Evolutionary conservation across 192 early-diverging fungal genomes (phyloP).

Genomic region (Tieghemiomyces parasiticus): DNA sequence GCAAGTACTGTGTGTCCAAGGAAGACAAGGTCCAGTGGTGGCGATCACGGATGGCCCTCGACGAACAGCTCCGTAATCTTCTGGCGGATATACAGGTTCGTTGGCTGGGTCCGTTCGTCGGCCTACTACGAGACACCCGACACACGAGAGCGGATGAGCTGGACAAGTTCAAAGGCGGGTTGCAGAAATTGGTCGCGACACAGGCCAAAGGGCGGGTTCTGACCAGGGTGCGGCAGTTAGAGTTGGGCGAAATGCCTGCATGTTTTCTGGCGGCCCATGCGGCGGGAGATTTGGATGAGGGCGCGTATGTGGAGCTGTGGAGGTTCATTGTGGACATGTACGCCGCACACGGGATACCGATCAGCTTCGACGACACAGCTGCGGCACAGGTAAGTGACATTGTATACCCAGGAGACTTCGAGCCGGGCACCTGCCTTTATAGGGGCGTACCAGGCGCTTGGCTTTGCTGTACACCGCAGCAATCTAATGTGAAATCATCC

Average conservation of each 20-base stretch:
- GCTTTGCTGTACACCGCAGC: no score
- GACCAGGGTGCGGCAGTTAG: constrained; percentile 33
- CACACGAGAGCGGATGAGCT: background rate
- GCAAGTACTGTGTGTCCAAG: constrained; percentile 27
- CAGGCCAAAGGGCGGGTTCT: constrained; percentile 16
- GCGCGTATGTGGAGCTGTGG: no score
- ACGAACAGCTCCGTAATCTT: constrained; percentile 45
- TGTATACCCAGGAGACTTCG: no score
- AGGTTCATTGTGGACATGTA: no score
- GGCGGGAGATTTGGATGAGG: no score
- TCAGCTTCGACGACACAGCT: constrained; percentile 41
- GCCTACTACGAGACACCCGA: constrained; percentile 19
- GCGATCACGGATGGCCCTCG: constrained; percentile 51
- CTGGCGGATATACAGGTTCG: constrained; percentile 48
- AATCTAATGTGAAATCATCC: no score
- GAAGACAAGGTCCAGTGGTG: constrained; percentile 73
- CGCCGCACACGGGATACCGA: constrained; percentile 28
- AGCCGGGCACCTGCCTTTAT: no score
- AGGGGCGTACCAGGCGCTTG: no score
- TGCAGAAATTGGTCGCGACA: constrained; percentile 16
- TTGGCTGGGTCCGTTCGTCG: constrained; percentile 81
- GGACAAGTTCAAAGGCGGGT: constrained; percentile 14
- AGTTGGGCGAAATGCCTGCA: constrained; percentile 30
- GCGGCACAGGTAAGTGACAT: constrained; percentile 24
- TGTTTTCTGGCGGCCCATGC: constrained; percentile 36